Base-by-base conservation (phyloP, 1,139 yeast species). In the Scheffersomyces quercinus region DNA sequence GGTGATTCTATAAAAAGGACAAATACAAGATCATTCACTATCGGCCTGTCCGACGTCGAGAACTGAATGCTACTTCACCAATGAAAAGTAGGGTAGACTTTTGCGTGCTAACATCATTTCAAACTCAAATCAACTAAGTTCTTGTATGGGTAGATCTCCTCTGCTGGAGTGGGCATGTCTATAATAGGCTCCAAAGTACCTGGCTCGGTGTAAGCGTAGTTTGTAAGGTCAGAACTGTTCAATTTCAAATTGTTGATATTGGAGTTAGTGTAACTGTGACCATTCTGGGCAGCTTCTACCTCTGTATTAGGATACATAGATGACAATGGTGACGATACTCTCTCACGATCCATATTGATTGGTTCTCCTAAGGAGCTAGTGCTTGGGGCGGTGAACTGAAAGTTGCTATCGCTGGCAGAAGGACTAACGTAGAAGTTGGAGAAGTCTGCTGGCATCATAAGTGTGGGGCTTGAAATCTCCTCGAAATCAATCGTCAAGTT, bases 101-200 rank as follows among this genome's bases (percentile, higher is more conserved):
- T 20, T 20, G 26, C 8, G 7, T 20, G 5, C 26, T 20, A 20
- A 3, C 26, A 6, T 20, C 26, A 20, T 20, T 13, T 31, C 35
- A 14, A 20, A 20, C 16, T 31, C 35, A 31, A 13, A 20, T 45
- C 41, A 26, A 50, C 54, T 30, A 52, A 40, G 36, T 47, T 51
- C 29, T 44, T 45, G 33, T 52, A 55, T 6, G 59, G 54, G 29
- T 52, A 58, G 15, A 39, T 20, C 31, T 61, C 64, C 29, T 55
- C 63, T 16, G 52, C 40, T 11, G 65, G 66, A 6, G 63, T 58
- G 31, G 63, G 64, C 51, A 54, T 42, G 40, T 61, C 64, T 28
- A 44, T 47, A 33, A 60, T 59, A 3, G 64, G 59, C 15, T 53
- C 60, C 43, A 58, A 52, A 4, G 52, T 38, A 32, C 38, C 39